Percentiles rank a stretch among this genome's conserved stretches.
Evolutionary conservation across 352 stramenopile species (phyloP).

Genomic region (Globisporangium emineosum): DNA sequence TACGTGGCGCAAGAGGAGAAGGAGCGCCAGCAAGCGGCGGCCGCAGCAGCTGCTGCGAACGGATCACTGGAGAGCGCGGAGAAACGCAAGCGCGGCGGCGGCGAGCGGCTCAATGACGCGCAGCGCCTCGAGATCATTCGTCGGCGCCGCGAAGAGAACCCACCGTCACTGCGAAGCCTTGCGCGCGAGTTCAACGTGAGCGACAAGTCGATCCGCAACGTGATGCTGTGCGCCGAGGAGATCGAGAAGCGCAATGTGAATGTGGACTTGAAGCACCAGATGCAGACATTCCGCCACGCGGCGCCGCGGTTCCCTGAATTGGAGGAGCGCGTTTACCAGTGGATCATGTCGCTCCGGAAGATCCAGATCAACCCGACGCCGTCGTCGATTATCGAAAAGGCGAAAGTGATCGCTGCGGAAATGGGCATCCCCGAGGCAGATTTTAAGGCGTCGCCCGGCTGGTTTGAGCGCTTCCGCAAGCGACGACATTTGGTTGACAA

Average conservation of each 20-base stretch:
- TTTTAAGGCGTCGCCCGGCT: slow-evolving; percentile 17
- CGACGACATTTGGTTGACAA: slow-evolving; percentile 11
- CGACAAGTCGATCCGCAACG: slow-evolving; percentile 19
- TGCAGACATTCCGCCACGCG: slow-evolving; percentile 16
- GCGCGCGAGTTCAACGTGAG: slow-evolving; percentile 18
- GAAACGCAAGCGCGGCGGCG: slow-evolving; percentile 17
- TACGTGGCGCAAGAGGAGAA: slow-evolving; percentile 16
- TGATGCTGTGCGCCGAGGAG: slow-evolving; percentile 11
- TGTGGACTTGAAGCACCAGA: slow-evolving; percentile 11
- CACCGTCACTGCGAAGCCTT: slow-evolving; percentile 18
- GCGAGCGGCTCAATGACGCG: slow-evolving; percentile 18
- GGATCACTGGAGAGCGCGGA: not conserved
- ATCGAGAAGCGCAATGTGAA: slow-evolving; percentile 19
- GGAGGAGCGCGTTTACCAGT: slow-evolving; percentile 14
- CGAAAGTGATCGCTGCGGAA: slow-evolving; percentile 6
- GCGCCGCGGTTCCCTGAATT: slow-evolving; percentile 14
- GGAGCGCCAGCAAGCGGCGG: slow-evolving; percentile 3
- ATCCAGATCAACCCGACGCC: slow-evolving; percentile 14
- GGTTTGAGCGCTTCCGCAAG: slow-evolving; percentile 19
- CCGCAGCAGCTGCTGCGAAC: not conserved
- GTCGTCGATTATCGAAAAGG: slow-evolving; percentile 15
- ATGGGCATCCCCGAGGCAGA: slow-evolving; percentile 14
- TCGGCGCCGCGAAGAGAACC: slow-evolving; percentile 13
- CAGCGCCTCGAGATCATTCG: slow-evolving; percentile 22
- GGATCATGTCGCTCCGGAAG: slow-evolving; percentile 9